Base-by-base conservation (phyloP, 1,284 basidiomycete species). In the Puccinia polysora region DNA sequence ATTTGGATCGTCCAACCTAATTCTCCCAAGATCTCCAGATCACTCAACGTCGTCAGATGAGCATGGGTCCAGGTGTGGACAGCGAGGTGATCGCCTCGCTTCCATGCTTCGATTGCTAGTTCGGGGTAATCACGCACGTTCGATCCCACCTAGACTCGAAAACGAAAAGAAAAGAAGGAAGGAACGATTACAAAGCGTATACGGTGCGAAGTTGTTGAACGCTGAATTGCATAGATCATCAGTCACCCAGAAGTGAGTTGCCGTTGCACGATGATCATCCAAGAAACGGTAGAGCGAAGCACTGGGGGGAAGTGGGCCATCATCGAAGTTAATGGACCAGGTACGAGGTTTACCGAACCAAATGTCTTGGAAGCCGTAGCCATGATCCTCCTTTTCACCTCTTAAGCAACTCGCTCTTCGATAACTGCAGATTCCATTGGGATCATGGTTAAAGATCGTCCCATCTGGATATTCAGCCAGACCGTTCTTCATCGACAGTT, bases 1-100 rank as follows among this genome's bases (percentile, higher is more conserved):
- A 92, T 82, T 80, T 88, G 84, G 82, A 89, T 86, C 0, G 89
- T 87, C 87, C 87, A 93, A 5, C 88, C 91, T 74, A 93, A 82
- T 83, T 91, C 86, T 25, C 84, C 90, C 50, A 93, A 75, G 60
- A 92, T 79, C 73, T 87, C 82, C 65, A 83, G 78, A 79, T 91
- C 89, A 63, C 82, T 83, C 73, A 88, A 82, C 1, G 88, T 87
- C 5, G 90, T n/a, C n/a, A n/a, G n/a, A n/a, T n/a, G n/a, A n/a
- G n/a, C n/a, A n/a, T n/a, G n/a, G n/a, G n/a, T n/a, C 84, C 85
- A 91, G 0, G 89, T 76, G 65, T 77, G 77, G 3, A 76, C 73
- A 4, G 71, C 77, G 45, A 77, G 38, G 45, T 77, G 76, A 0
- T 64, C 68, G 1, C 74, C 72, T 56, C 50, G 49, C 1, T 47